Conservation (phyloP, 139 green algal species). For the Chlamydomonas applanata region DNA sequence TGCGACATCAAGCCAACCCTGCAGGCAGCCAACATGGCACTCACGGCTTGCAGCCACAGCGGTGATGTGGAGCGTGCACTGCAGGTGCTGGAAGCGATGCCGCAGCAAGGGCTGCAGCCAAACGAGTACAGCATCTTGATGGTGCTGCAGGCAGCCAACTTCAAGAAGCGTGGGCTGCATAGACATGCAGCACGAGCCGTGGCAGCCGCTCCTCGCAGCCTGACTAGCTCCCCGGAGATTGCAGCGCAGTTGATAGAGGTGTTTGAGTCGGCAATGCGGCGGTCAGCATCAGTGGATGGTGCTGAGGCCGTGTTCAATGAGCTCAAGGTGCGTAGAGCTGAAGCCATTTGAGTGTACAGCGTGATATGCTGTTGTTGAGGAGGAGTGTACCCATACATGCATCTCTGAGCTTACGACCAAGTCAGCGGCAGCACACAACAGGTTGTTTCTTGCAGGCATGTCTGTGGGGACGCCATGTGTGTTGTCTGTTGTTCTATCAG, state of each 20-base stretch:
- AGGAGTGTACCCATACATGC: no score
- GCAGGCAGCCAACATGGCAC: conserved; percentile 13
- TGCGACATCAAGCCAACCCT: not conserved
- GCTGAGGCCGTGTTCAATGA: not conserved
- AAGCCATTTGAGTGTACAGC: no score
- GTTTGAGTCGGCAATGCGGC: conserved; percentile 27
- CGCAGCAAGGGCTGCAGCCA: conserved; percentile 7
- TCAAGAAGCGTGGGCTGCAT: conserved; percentile 21
- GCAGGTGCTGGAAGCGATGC: conserved; percentile 16
- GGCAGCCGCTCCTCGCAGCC: not conserved
- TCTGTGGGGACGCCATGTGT: not conserved
- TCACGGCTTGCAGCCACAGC: conserved; percentile 23
- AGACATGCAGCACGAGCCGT: conserved; percentile 19
- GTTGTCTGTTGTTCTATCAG: not conserved
- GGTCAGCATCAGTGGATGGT: conserved; percentile 16
- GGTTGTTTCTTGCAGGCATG: not conserved
- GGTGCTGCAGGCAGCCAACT: conserved; percentile 36
- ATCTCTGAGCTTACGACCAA: no score
- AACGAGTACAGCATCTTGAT: conserved; percentile 33
- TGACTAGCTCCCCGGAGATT: not conserved
- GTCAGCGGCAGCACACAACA: no score
- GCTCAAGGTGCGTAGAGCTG: not conserved
- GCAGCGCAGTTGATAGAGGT: not conserved
- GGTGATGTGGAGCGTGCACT: conserved; percentile 11
- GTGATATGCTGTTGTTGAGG: no score